Evolutionary conservation across 2,329 filamentous ascomycete genomes (phyloP).

Genomic region (Curvularia verruculosa): DNA sequence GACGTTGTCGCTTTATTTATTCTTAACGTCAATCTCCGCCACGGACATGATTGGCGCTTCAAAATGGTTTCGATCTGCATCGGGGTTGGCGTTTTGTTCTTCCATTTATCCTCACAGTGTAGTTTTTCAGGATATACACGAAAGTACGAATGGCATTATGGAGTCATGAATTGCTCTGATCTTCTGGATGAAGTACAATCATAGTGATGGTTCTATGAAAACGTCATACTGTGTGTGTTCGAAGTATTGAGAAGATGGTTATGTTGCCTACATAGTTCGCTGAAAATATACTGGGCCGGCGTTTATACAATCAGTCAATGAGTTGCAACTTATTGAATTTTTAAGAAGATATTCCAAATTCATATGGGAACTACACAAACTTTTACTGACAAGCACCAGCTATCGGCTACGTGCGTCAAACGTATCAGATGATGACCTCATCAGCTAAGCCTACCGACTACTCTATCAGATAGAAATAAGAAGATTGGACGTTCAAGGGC

Average conservation of each 20-base stretch:
- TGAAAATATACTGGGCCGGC: too few species aligned
- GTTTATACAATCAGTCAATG: too few species aligned
- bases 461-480: too few species aligned
- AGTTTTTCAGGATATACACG: not conserved
- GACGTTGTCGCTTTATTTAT: not conserved
- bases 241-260: too few species aligned
- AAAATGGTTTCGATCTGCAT: constrained; percentile 8
- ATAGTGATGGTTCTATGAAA: not conserved
- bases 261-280: too few species aligned
- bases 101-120: not conserved
- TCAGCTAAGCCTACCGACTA: too few species aligned
- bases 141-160: constrained; percentile 10
- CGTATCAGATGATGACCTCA: too few species aligned
- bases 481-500: not conserved
- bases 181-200: not conserved
- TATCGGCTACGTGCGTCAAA: too few species aligned
- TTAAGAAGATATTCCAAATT: too few species aligned
- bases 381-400: too few species aligned
- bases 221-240: not conserved
- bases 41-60: not conserved
- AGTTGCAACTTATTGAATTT: too few species aligned
- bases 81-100: constrained; percentile 10
- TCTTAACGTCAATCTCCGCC: not conserved
- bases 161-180: not conserved
- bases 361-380: too few species aligned